These are phyloP conservation scores for Cryptococcus maquisensis DNA, from an alignment of 1,284 basidiomycete species.

Conservation along the genomic window DNA sequence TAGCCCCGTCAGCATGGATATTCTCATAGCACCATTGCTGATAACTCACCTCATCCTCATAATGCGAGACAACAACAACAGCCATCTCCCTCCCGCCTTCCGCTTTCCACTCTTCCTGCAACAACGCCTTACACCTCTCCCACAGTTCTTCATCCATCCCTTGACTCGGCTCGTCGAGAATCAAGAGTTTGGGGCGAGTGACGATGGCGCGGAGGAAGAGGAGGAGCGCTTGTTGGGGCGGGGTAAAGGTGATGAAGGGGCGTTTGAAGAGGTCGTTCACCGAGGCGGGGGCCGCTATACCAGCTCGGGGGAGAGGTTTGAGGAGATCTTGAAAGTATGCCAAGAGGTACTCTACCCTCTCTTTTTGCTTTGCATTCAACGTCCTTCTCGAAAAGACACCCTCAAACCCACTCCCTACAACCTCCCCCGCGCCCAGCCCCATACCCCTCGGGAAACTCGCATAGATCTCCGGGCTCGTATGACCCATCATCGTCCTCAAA, in stretches of 20 bases:
- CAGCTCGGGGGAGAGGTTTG: slow-evolving; percentile 2
- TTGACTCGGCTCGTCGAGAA: slow-evolving; percentile 85
- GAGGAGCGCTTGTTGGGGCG: slow-evolving; percentile 71
- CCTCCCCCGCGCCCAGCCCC: slow-evolving; percentile 68
- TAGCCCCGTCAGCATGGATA: neutral
- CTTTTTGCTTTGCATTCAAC: slow-evolving; percentile 50
- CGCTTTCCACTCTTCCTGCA: slow-evolving; percentile 56
- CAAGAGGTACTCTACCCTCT: slow-evolving; percentile 55
- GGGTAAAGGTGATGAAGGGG: slow-evolving; percentile 60
- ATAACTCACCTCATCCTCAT: slow-evolving; percentile 70
- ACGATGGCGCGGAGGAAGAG: slow-evolving; percentile 81
- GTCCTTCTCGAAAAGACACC: slow-evolving; percentile 64
- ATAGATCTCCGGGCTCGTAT: slow-evolving; percentile 83
- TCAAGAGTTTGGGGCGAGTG: slow-evolving; percentile 59
- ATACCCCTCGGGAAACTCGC: slow-evolving; percentile 80
- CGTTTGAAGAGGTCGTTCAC: slow-evolving; percentile 42
- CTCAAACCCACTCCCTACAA: slow-evolving; percentile 77
- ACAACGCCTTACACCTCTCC: slow-evolving; percentile 58
- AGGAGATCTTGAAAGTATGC: slow-evolving; percentile 51
- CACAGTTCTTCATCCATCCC: slow-evolving; percentile 82
- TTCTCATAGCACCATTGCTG: neutral
- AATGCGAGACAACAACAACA: slow-evolving; percentile 79
- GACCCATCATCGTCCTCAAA: slow-evolving; percentile 63
- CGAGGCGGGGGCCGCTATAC: neutral
- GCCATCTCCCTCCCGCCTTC: slow-evolving; percentile 57